phyloP scores from a whole-genome alignment of 257 asterid genomes.

The Gentiana macrophylla region DNA sequence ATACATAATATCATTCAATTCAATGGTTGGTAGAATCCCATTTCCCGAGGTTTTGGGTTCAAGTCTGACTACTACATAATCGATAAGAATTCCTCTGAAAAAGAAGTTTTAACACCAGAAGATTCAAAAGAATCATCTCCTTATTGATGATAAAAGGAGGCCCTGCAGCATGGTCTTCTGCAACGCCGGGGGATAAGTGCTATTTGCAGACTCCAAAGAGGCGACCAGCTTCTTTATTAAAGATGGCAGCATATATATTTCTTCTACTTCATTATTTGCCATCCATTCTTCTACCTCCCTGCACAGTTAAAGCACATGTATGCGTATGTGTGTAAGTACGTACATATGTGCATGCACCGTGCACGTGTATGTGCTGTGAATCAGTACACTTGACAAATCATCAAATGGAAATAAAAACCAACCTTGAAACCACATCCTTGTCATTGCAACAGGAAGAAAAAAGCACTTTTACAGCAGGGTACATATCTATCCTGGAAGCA shows the following conservation, averaged over 20 bases:
- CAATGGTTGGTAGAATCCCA: too few species aligned
- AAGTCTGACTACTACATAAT: too few species aligned
- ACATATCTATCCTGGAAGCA: constrained; percentile 39
- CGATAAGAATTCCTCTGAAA: too few species aligned
- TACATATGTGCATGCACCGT: too few species aligned
- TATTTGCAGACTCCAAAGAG: constrained; percentile 43
- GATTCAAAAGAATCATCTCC: constrained; percentile 20
- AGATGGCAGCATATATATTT: constrained; percentile 74
- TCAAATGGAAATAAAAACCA: constrained; percentile 14
- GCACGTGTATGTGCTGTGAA: too few species aligned
- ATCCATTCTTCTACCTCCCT: constrained; percentile 56
- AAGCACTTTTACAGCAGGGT: constrained; percentile 53
- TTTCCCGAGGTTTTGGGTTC: too few species aligned
- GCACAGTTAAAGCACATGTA: constrained; percentile 3
- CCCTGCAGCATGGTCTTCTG: constrained; percentile 44
- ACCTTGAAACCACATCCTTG: constrained; percentile 44
- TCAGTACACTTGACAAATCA: too few species aligned
- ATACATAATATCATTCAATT: not conserved
- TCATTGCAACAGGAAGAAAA: constrained; percentile 40
- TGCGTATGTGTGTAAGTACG: too few species aligned
- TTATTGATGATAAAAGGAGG: constrained; percentile 54
- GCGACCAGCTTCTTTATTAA: constrained; percentile 48
- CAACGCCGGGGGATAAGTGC: constrained; percentile 43
- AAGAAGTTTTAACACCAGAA: too few species aligned
- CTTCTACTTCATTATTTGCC: constrained; percentile 63